Evolutionary conservation across 1,139 yeast genomes (phyloP), one percentile per base, ranked within the genome.

Genomic region (Eremothecium gossypii): DNA sequence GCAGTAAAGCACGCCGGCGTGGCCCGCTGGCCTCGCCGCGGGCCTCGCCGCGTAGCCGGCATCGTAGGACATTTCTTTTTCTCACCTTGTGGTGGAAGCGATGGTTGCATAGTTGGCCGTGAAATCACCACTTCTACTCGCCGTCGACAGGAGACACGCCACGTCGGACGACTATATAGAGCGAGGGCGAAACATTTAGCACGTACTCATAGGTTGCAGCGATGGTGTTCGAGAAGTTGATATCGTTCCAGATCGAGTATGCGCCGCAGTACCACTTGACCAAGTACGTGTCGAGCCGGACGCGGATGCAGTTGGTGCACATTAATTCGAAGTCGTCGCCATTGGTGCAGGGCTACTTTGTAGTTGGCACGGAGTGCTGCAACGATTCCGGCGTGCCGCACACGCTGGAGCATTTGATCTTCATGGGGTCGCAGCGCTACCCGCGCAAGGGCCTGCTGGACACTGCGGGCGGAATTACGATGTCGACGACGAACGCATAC

Each of bases 401-500:
- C 58, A 91, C 99, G 1, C 67, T 93, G 43, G 98, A 93, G 63
- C 99, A 93, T 65, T 69, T 93, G 58, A 73, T 91, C 33, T 93
- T 93, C 60, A 84, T 89, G 95, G 99, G 99, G 0, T 84, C 96
- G 2, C 70, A 81, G 47, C 77, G 79, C 45, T 86, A 79, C 53
- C 98, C 98, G 0, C 89, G 81, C 61, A 91, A 91, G 62, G 98
- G 98, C 3, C 68, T 89, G 41, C 69, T 93, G 39, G 98, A 93
- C 55, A 79, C 79, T 7, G 71, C 89, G 44, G 96, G 97, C 6
- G 86, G 87, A 58, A 66, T 86, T 45, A 79, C 87, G 51, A 83
- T 83, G 62, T 83, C 96, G 1, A 72, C 79, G 7, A 93, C 98
- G 1, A 93, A 93, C 58, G 99, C 99, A 0, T 89, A 96, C 96